These are phyloP conservation scores for Ganoderma boninense DNA, from an alignment of 1,284 basidiomycete species.

Conservation along the genomic window DNA sequence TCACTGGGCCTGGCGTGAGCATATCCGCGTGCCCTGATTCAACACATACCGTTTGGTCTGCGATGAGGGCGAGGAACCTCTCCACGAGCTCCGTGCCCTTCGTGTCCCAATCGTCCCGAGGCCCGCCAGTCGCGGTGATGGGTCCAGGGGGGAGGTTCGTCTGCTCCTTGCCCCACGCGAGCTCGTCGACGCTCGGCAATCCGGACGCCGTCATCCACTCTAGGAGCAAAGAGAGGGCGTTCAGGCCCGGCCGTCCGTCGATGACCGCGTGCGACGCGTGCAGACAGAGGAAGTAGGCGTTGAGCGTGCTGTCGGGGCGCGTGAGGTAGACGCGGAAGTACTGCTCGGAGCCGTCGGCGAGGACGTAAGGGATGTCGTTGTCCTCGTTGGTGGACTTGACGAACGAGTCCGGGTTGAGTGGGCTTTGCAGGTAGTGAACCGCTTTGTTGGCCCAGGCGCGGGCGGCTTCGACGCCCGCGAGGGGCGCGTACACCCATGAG, in stretches of 20 bases:
- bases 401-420: not conserved
- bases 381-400: not conserved
- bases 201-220: not conserved
- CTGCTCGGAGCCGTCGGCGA: constrained; percentile 3
- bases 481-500: constrained; percentile 4
- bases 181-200: too few species aligned
- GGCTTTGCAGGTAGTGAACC: not conserved
- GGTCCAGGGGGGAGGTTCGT: constrained; percentile 21
- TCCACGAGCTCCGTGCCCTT: constrained; percentile 4
- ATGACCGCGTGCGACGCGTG: not conserved
- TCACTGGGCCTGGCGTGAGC: not conserved
- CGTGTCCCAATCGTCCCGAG: constrained; percentile 10
- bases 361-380: not conserved
- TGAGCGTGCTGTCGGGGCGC: not conserved
- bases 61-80: too few species aligned
- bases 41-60: not conserved
- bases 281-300: not conserved
- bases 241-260: not conserved
- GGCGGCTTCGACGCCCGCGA: not conserved
- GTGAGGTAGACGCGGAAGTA: not conserved
- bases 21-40: not conserved
- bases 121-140: constrained; percentile 19
- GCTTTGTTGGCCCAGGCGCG: not conserved
- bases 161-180: constrained; percentile 23
- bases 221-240: not conserved